Evolutionary conservation across 2,329 filamentous ascomycete genomes (phyloP).

Genomic region (Chalaropsis ovoidea): DNA sequence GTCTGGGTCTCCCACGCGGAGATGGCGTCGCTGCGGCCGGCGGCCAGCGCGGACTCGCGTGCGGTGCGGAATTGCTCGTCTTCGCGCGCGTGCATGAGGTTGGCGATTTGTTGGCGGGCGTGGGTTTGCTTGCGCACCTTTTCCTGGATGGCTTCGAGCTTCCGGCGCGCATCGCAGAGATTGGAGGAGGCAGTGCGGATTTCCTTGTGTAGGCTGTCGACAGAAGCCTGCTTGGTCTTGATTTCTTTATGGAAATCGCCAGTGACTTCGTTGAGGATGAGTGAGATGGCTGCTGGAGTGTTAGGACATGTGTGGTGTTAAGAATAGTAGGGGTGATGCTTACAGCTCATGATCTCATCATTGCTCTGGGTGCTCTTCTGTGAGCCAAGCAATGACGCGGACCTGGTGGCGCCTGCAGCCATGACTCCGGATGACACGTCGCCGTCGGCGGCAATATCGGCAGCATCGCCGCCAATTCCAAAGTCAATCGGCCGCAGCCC

Average conservation of each 20-base stretch:
- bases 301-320: constrained; percentile 27
- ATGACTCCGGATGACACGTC: constrained; percentile 30
- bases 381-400: constrained; percentile 36
- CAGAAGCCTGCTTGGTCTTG: constrained; percentile 68
- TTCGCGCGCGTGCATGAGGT: constrained; percentile 63
- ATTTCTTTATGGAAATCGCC: constrained; percentile 71
- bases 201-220: constrained; percentile 70
- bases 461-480: constrained; percentile 64
- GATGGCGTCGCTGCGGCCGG: constrained; percentile 37
- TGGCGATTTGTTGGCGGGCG: constrained; percentile 61
- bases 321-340: constrained; percentile 34
- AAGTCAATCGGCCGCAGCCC: constrained; percentile 88
- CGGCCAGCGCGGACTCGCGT: constrained; percentile 28
- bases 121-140: constrained; percentile 55
- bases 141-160: constrained; percentile 59
- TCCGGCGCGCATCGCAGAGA: constrained; percentile 65
- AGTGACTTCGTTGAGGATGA: constrained; percentile 69
- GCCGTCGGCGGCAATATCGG: constrained; percentile 38
- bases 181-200: constrained; percentile 72
- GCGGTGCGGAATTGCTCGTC: constrained; percentile 51
- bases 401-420: constrained; percentile 26
- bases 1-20: constrained; percentile 47
- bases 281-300: constrained; percentile 58
- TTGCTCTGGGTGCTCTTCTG: constrained; percentile 58
- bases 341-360: constrained; percentile 69